Conservation (phyloP, 768 basidiomycete genomes). For the Suillus brevipes region DNA sequence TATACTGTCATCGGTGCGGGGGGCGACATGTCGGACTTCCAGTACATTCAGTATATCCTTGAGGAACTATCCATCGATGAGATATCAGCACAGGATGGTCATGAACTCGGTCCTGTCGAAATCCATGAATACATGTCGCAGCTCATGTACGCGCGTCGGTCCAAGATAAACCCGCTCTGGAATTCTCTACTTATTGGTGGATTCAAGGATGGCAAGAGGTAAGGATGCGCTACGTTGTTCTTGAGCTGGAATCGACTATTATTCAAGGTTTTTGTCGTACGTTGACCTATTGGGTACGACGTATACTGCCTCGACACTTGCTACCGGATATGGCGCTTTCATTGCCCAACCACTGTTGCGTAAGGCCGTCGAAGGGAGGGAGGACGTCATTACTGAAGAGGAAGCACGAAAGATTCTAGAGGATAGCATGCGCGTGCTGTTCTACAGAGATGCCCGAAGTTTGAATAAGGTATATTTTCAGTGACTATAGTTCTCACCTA, state of each 20-base stretch:
- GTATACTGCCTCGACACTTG: conserved; percentile 88
- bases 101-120: conserved; percentile 80
- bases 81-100: conserved; percentile 78
- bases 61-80: conserved; percentile 80
- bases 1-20: conserved; percentile 89
- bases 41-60: conserved; percentile 81
- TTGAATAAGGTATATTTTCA: conserved; percentile 77
- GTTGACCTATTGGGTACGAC: conserved; percentile 98
- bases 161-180: conserved; percentile 93
- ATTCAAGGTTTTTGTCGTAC: conserved; percentile 80
- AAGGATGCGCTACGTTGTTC: conserved; percentile 19
- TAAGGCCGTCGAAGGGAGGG: conserved; percentile 83
- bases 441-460: conserved; percentile 94
- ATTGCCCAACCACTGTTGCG: conserved; percentile 93
- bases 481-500: neutral
- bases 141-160: conserved; percentile 86
- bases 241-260: neutral
- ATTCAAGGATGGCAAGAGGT: conserved; percentile 82
- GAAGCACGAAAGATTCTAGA: conserved; percentile 79
- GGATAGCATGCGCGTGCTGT: conserved; percentile 89
- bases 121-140: conserved; percentile 91
- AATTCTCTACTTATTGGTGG: conserved; percentile 93
- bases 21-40: conserved; percentile 98
- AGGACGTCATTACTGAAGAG: conserved; percentile 72
- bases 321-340: conserved; percentile 91